Percentiles rank a stretch among this genome's conserved stretches.
Evolutionary conservation across 1,284 basidiomycete genomes (phyloP).

Genomic region (Microbotryum lychnidis-dioicae): DNA sequence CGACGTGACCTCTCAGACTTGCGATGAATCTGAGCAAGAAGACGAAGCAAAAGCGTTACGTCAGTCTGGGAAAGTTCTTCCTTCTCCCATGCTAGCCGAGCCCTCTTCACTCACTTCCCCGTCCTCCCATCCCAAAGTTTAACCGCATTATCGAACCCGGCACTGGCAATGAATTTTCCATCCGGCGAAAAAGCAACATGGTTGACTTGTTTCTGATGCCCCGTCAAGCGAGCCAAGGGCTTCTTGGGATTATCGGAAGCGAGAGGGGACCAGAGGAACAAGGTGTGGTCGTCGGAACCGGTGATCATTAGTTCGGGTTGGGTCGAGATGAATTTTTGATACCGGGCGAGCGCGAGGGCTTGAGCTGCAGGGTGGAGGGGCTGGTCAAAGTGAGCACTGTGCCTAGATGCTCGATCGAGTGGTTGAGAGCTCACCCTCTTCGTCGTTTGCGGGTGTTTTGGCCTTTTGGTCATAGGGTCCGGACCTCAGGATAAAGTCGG

Average conservation of each 20-base stretch:
- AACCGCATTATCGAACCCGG: constrained; percentile 84
- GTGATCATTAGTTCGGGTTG: constrained; percentile 80
- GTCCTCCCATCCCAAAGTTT: constrained; percentile 90
- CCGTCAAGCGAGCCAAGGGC: constrained; percentile 77
- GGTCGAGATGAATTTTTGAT: constrained; percentile 57
- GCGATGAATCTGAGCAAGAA: constrained; percentile 56
- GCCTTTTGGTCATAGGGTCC: constrained; percentile 86
- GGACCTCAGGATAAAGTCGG: constrained; percentile 88
- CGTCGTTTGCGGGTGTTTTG: constrained; percentile 64
- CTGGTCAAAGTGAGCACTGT: not conserved
- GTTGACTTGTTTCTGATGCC: constrained; percentile 90
- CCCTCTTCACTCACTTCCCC: constrained; percentile 55
- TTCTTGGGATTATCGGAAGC: constrained; percentile 53
- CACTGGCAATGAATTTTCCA: constrained; percentile 81
- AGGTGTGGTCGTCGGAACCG: constrained; percentile 88
- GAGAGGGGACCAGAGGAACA: constrained; percentile 73
- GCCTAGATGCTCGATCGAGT: constrained; percentile 2
- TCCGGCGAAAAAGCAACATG: constrained; percentile 96
- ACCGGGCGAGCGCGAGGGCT: constrained; percentile 62
- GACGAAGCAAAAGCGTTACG: too few species aligned
- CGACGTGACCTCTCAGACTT: constrained; percentile 84
- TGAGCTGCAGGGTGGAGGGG: constrained; percentile 50
- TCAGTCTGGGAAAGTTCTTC: not conserved
- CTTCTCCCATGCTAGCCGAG: not conserved
- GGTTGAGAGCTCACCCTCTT: constrained; percentile 55